Evolutionary conservation across 176 grass and related monocot species (phyloP), one percentile per base, ranked within the genome.

Genomic region (Sorghum bicolor): DNA sequence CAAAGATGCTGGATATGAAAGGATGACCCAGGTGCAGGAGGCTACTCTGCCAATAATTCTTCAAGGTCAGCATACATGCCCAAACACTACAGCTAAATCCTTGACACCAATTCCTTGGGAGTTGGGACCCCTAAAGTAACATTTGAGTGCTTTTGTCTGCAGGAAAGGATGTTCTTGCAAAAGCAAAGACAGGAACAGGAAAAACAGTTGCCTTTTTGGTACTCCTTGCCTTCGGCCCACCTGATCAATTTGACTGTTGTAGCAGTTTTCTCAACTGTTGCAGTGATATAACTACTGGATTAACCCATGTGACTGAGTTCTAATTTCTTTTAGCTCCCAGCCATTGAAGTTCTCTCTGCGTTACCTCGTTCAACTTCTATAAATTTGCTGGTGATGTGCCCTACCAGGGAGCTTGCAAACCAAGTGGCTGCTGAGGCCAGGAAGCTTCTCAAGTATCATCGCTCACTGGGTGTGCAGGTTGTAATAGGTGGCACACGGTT

Each of bases 141-240:
- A 64, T 84, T 72, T 60, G 14, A 28, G 70, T 62, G 20, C 5
- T 76, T 73, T 72, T 60, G 76, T 14, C 73, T 89, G 15, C 86
- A 98, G 96, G 96, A 62, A 92, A 85, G 68, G 96, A 98, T 89
- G 93, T 98, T 87, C 96, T 98, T 90, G 96, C 93, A 77, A 98
- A 98, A 89, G 96, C 96, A 69, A 98, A 98, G 82, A 96, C 93
- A 43, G 96, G 96, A 78, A 98, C 96, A 70, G 96, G 96, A 57
- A 98, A 98, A 92, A 98, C 93, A 48, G 91, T 98, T 76, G 93
- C 91, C 62, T 98, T 98, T 95, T 84, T 98, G 96, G 93, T 98
- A 96, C 64, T 93, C 24, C 30, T 83, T 72, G 4, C 60, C 78
- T 74, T 70, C 45, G 68, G 9, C 55, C 66, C 45, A 41, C 64